phyloP scores from a whole-genome alignment of 1,139 yeast genomes.

The Yamadazyma buinensis region DNA sequence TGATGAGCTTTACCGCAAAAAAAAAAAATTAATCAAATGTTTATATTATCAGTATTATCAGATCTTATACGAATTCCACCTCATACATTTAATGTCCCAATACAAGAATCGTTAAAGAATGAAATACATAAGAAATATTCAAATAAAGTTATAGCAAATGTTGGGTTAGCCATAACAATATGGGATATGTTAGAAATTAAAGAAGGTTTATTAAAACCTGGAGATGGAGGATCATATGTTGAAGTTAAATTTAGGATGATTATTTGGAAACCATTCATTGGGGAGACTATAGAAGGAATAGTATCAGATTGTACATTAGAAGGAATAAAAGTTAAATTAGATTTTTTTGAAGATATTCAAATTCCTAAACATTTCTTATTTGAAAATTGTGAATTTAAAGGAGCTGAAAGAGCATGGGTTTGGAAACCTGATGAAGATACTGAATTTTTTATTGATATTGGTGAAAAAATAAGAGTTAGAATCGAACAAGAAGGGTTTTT shows the following conservation, averaged over 20 bases:
- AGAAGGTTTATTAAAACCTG: slow-evolving; percentile 88
- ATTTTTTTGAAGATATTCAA: slow-evolving; percentile 87
- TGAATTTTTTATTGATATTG: slow-evolving; percentile 76
- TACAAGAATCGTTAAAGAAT: slow-evolving; percentile 66
- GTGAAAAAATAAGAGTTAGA: slow-evolving; percentile 86
- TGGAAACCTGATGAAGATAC: slow-evolving; percentile 79
- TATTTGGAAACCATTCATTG: slow-evolving; percentile 90
- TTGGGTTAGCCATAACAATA: slow-evolving; percentile 79
- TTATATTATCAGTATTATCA: slow-evolving; percentile 70
- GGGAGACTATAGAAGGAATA: slow-evolving; percentile 94
- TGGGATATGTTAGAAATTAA: slow-evolving; percentile 80
- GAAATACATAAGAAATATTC: slow-evolving; percentile 83
- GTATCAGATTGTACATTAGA: slow-evolving; percentile 82
- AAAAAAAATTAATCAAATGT: slow-evolving; percentile 69
- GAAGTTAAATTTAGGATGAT: slow-evolving; percentile 71
- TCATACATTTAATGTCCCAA: slow-evolving; percentile 69
- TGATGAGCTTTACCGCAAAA: too few species aligned
- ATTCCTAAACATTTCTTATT: slow-evolving; percentile 80
- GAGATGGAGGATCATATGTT: slow-evolving; percentile 91
- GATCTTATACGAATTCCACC: slow-evolving; percentile 91
- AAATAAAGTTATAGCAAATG: slow-evolving; percentile 74
- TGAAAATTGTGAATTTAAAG: slow-evolving; percentile 68
- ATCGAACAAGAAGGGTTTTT: slow-evolving; percentile 86
- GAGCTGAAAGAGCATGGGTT: slow-evolving; percentile 89
- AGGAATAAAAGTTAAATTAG: slow-evolving; percentile 80